Conservation (phyloP, 805 yeast genomes). For the Wickerhamiella azymoides region DNA sequence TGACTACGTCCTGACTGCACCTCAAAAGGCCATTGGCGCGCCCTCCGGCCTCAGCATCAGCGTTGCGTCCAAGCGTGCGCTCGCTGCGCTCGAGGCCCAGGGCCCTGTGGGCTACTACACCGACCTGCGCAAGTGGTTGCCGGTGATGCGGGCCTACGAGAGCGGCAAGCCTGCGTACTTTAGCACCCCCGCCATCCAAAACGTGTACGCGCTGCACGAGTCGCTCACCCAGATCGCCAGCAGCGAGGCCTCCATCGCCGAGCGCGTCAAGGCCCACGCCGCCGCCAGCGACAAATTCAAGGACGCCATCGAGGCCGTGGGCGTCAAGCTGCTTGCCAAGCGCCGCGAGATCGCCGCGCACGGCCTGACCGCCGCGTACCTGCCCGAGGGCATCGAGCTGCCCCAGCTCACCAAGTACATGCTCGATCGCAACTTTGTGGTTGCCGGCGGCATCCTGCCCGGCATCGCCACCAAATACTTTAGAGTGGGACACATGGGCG, state of each 20-base stretch:
- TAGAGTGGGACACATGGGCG: conserved; percentile 95
- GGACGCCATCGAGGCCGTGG: conserved; percentile 38
- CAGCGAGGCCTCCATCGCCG: conserved; percentile 32
- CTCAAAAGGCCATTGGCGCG: conserved; percentile 90
- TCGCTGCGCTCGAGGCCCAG: conserved; percentile 43
- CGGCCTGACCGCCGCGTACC: conserved; percentile 74
- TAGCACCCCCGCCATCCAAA: conserved; percentile 94
- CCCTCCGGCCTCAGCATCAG: conserved; percentile 85
- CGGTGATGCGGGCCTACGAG: conserved; percentile 79
- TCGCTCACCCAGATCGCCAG: conserved; percentile 55
- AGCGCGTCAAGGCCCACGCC: conserved; percentile 50
- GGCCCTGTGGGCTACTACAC: conserved; percentile 44
- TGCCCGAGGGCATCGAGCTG: conserved; percentile 62
- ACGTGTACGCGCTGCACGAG: conserved; percentile 64
- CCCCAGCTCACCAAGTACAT: conserved; percentile 45
- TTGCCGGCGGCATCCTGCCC: conserved; percentile 85
- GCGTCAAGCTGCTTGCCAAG: conserved; percentile 56
- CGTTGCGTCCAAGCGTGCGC: conserved; percentile 62
- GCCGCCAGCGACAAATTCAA: conserved; percentile 55
- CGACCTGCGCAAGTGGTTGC: conserved; percentile 71
- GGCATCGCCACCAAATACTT: conserved; percentile 70
- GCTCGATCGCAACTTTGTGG: conserved; percentile 51
- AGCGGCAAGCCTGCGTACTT: conserved; percentile 67
- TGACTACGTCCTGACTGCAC: conserved; percentile 79
- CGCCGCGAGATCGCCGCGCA: conserved; percentile 55